Evolutionary conservation across 306 rosid genomes (phyloP), one percentile per base, ranked within the genome.

Genomic region (Begonia loranthoides): DNA sequence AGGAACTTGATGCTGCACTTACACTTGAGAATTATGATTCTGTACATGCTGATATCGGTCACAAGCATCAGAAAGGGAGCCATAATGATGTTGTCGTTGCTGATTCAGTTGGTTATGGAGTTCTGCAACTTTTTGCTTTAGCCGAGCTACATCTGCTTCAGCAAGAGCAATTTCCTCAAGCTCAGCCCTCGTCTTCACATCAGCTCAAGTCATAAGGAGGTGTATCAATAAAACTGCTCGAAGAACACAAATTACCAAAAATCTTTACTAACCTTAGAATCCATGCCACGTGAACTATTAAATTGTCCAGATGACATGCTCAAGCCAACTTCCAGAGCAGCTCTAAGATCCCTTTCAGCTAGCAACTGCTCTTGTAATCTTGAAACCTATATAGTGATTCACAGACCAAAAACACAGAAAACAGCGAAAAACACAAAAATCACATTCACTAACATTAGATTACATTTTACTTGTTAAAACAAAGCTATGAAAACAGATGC

Each of bases 301-400:
- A 86, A 65, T 63, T 83, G 96, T 56, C 99, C 99, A 12, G 94
- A 76, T 55, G 99, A 83, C 94, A 92, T 83, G 67, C 99, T 92
- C 73, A 92, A 78, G 53, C 99, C 99, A 46, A 92, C 94, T 67
- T 92, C 99, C 66, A 92, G 66, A 52, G 99, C 99, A 60, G 99
- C 99, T 76, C 99, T 80, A 75, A 92, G 94, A 79, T 92, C 99
- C 72, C 99, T 80, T 76, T 92, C 99, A 62, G 99, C 96, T 83
- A 86, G 99, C 72, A 92, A 83, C 72, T 92, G 99, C 79, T 92
- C 99, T 82, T 92, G 99, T 73, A 92, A 79, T 66, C 99, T 86
- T 51, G 94, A 92, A 69, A 92, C 99, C 99, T 90, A 51, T 48
- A 58, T 3, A 51, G 64, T 58, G 49, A 77, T 64, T 64, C 15